A percentile compares a stretch with the other conserved stretches of the same genome.
Conservation (phyloP, 2,329 filamentous ascomycete species). For the Penicillium sp. region DNA sequence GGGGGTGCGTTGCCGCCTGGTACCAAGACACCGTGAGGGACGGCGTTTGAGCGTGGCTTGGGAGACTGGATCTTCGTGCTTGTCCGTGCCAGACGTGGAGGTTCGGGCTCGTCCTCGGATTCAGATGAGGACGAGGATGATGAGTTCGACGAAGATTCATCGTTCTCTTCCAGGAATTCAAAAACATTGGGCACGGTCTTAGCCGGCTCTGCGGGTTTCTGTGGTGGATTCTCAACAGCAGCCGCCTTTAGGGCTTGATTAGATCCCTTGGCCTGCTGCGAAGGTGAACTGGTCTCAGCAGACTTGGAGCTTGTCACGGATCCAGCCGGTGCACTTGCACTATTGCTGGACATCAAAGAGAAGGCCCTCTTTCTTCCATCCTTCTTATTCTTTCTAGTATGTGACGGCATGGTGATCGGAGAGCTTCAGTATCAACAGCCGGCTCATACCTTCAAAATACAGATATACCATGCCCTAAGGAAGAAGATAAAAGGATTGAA, state of each 20-base stretch:
- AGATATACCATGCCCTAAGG: slow-evolving; percentile 9
- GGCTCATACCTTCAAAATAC: slow-evolving; percentile 13
- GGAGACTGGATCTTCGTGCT: slow-evolving; percentile 22
- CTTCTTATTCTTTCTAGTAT: slow-evolving; percentile 30
- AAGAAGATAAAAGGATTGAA: neutral
- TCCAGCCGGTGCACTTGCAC: slow-evolving; percentile 21
- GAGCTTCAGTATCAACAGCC: slow-evolving; percentile 11
- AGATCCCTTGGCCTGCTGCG: slow-evolving; percentile 14
- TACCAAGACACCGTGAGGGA: slow-evolving; percentile 15
- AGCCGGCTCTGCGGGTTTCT: slow-evolving; percentile 17
- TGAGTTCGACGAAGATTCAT: slow-evolving; percentile 21
- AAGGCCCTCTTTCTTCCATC: slow-evolving; percentile 27
- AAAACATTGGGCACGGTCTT: slow-evolving; percentile 38
- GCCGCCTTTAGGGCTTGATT: slow-evolving; percentile 20
- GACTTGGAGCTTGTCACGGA: slow-evolving; percentile 21
- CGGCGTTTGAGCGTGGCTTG: slow-evolving; percentile 17
- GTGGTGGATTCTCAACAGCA: slow-evolving; percentile 7
- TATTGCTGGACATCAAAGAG: slow-evolving; percentile 26
- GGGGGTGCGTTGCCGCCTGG: slow-evolving; percentile 8
- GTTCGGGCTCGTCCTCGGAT: slow-evolving; percentile 12
- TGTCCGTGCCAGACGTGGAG: slow-evolving; percentile 10
- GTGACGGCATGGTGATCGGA: slow-evolving; percentile 31
- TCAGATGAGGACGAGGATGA: slow-evolving; percentile 21
- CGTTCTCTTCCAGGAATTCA: slow-evolving; percentile 36
- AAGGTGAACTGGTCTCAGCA: slow-evolving; percentile 14